phyloP scores from a whole-genome alignment of 441 rosid species.

The Capsella rubella region DNA sequence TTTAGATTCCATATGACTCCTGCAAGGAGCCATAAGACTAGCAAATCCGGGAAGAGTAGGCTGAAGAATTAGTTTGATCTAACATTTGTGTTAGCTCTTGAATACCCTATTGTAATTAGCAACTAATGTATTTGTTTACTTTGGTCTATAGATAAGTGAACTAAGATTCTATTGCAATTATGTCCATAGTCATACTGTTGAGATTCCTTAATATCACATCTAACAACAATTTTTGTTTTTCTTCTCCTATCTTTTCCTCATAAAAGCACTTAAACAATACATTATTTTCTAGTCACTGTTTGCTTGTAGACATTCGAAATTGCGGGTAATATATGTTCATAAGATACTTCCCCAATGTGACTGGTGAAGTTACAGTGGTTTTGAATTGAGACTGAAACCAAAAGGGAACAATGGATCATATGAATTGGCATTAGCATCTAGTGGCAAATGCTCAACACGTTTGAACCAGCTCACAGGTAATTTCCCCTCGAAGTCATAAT shows the following conservation, averaged over 20 bases:
- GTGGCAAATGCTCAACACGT: slow-evolving; percentile 63
- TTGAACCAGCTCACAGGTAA: slow-evolving; percentile 87
- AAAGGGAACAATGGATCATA: slow-evolving; percentile 78
- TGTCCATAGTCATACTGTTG: slow-evolving; percentile 1
- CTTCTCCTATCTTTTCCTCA: background rate
- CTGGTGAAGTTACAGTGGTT: slow-evolving; percentile 24
- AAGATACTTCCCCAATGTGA: background rate
- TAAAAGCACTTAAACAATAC: background rate
- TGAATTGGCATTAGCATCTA: slow-evolving; percentile 53
- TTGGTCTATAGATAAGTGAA: slow-evolving; percentile 20
- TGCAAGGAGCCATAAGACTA: slow-evolving; percentile 53
- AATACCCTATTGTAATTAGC: slow-evolving; percentile 35
- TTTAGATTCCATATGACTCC: slow-evolving; percentile 69
- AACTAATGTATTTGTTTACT: slow-evolving; percentile 23
- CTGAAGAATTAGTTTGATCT: slow-evolving; percentile 39
- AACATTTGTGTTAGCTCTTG: slow-evolving; percentile 13
- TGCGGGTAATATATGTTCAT: background rate
- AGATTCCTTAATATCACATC: background rate
- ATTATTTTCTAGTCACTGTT: background rate
- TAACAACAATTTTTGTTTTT: background rate
- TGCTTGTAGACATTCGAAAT: slow-evolving; percentile 28
- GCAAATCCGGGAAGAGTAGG: slow-evolving; percentile 59
- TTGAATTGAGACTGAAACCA: slow-evolving; percentile 66
- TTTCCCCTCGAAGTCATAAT: slow-evolving; percentile 65
- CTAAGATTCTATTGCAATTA: background rate